Evolutionary conservation across 768 basidiomycete genomes (phyloP), one percentile per base, ranked within the genome.

Genomic region (Mycena sanguinolenta): DNA sequence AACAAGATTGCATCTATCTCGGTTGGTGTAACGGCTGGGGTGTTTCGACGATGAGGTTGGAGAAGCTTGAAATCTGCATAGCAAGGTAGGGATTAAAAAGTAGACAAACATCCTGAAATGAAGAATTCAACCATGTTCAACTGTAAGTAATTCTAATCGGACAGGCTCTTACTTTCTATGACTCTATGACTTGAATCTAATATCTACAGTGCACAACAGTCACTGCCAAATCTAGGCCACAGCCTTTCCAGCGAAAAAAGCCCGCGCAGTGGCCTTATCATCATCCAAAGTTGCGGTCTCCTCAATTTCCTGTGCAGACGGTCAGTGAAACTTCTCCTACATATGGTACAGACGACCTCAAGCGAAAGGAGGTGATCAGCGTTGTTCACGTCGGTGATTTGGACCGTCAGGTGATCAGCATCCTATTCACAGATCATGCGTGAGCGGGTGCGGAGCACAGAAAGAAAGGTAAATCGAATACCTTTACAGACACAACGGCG

Each of bases 401-500:
- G 63, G 5, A 85, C 82, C 32, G 78, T 74, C 4, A 85, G 73
- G 71, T 21, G 69, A 39, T 6, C n/a, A n/a, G 65, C 76, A 13
- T 81, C 80, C 80, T 82, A 46, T 14, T 36, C 21, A 23, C 4
- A 2, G 19, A 32, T 50, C 46, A 49, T 61, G 46, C 58, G 62
- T 59, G 17, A 58, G 54, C 38, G 42, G 42, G 12, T 30, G 21
- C 25, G 19, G 44, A 34, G 58, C 10, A n/a, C 6, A 57, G 23
- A 50, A 54, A 42, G 30, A 50, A 25, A 28, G 25, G 59, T 68
- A 3, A 39, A 3, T 17, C 39, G 16, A 10, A 14, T 14, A 82
- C 91, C 86, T 85, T 86, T 74, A 77, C 77, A 67, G 76, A 82
- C 55, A 78, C 87, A 58, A 82, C 82, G 14, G 87, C 83, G 58